Conservation (phyloP, 257 asterid species). For the Voacanga thouarsii region DNA sequence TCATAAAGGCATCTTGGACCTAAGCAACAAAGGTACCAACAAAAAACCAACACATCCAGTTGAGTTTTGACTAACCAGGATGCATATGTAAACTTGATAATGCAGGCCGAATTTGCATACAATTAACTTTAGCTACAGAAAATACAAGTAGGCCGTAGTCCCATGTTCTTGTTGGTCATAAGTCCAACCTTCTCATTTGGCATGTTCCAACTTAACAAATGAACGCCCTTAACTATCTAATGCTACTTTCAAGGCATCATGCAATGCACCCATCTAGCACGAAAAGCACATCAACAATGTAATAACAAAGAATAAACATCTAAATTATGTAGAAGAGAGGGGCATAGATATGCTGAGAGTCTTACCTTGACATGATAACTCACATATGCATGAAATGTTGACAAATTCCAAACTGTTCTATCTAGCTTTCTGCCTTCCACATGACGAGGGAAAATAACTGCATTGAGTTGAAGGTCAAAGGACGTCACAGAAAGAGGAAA, state of each 20-base stretch:
- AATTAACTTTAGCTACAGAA: neutral
- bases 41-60: neutral
- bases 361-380: slow-evolving; percentile 96
- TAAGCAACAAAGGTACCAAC: neutral
- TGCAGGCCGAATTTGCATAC: neutral
- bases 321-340: slow-evolving; percentile 10
- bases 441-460: slow-evolving; percentile 89
- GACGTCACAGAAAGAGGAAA: slow-evolving; percentile 13
- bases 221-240: slow-evolving; percentile 1
- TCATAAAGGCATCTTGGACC: neutral
- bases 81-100: neutral
- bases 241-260: slow-evolving; percentile 3
- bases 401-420: slow-evolving; percentile 90
- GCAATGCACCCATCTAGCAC: neutral
- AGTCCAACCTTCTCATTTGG: neutral
- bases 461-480: slow-evolving; percentile 17
- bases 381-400: slow-evolving; percentile 92
- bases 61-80: neutral
- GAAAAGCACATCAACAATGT: neutral
- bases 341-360: slow-evolving; percentile 11
- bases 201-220: neutral
- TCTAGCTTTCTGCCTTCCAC: slow-evolving; percentile 94
- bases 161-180: neutral
- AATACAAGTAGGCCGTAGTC: neutral
- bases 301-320: neutral